These are phyloP conservation scores for Triglochin maritima DNA, from an alignment of 106 monocot species.

Conservation along the genomic window DNA sequence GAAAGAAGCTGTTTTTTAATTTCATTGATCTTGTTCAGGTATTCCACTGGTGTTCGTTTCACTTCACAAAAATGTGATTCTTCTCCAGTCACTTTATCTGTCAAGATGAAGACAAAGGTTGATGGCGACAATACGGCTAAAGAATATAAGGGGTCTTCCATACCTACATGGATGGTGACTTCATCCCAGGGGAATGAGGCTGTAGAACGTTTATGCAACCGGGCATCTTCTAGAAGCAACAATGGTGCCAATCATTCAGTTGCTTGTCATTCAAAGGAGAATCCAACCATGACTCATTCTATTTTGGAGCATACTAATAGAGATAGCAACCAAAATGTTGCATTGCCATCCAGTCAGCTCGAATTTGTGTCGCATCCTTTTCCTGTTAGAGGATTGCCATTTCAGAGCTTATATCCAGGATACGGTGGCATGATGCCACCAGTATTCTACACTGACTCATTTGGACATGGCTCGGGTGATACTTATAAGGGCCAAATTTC, in stretches of 20 bases:
- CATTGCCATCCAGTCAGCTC: constrained; percentile 18
- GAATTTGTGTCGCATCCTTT: constrained; percentile 43
- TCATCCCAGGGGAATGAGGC: constrained; percentile 9
- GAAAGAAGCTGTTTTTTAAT: no score
- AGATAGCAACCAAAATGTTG: background rate
- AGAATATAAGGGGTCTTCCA: constrained; percentile 2
- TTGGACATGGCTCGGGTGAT: constrained; percentile 10
- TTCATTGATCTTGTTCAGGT: constrained; percentile 19
- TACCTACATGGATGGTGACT: background rate
- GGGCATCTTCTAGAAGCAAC: constrained; percentile 14
- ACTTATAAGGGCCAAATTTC: constrained; percentile 6
- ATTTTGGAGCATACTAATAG: background rate
- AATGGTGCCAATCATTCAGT: constrained; percentile 6
- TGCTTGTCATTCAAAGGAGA: constrained; percentile 4
- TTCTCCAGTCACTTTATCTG: constrained; percentile 9
- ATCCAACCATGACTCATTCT: constrained; percentile 6
- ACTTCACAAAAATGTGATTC: constrained; percentile 17
- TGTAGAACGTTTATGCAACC: constrained; percentile 4
- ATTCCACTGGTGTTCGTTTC: constrained; percentile 23
- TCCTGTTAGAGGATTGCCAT: constrained; percentile 41
- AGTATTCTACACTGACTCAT: constrained; percentile 28
- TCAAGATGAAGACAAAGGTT: constrained; percentile 8
- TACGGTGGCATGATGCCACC: constrained; percentile 41
- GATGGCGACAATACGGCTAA: constrained; percentile 4
- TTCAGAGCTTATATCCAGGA: constrained; percentile 28